Evolutionary conservation across 2,329 filamentous ascomycete genomes (phyloP), one percentile per base, ranked within the genome.

Genomic region (Sporothrix humicola): DNA sequence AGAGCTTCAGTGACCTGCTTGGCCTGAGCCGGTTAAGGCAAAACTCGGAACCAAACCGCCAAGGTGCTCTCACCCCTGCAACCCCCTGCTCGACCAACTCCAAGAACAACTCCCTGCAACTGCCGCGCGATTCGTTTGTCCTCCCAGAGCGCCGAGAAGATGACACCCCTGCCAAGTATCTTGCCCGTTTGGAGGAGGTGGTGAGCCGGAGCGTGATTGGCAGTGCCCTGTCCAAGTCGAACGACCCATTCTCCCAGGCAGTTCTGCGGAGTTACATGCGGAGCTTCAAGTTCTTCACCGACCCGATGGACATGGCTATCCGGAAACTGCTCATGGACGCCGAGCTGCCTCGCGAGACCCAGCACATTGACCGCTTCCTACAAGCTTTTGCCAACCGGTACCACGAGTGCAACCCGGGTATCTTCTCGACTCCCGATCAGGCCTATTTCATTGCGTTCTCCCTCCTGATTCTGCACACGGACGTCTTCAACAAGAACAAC

Each of bases 401-500:
- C 81, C 93, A 98, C 80, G 96, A 99, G 82, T 99, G 96, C 83
- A 99, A 99, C 78, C 96, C 96, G 2, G 95, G 96, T 54, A 97
- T 99, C 74, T 99, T 97, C 82, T 88, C 92, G 31, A 91, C 91
- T 48, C 90, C 94, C 78, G 96, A 98, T 79, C 94, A 98, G 82
- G 95, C 96, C n/a, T 98, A 98, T 81, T 97, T 98, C 79, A 95
- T 98, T 76, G 94, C 95, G 17, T 99, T 99, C 80, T 98, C 95
- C 1, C 90, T 99, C 73, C 88, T 99, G 74, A 98, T 99, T 77
- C 86, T 99, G 48, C 96, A 99, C 79, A 98, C 96, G 0, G 96
- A 99, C 80, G 93, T 97, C n/a, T 98, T 98, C 89, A 99, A 99
- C 86, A 97, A 97, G 83, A 99, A 98, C 85, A 98, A 98, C 84